Evolutionary conservation across 176 grass and related monocot genomes (phyloP), one percentile per base, ranked within the genome.

Genomic region (Oryza nivara): DNA sequence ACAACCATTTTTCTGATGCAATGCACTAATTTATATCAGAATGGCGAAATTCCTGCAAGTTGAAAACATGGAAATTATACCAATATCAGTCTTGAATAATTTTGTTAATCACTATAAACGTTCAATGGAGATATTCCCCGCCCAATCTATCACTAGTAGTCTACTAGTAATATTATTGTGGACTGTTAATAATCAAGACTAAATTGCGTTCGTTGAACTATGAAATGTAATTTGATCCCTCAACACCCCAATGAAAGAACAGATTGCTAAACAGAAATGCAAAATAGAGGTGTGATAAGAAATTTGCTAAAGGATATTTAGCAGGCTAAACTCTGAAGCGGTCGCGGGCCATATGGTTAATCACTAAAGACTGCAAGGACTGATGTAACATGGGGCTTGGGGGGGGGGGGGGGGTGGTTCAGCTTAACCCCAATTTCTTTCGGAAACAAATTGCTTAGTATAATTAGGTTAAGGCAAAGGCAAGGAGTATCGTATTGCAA

Each of bases 1-100:
- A 86, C 85, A 35, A 89, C 88, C 91, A 99, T 96, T 80, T 85
- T 63, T 13, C 35, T 0, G 26, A 65, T 49, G 26, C 20, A 76
- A 68, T 61, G 74, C 32, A 44, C 70, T 66, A 83, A 61, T 51
- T 49, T 49, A 15, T 20, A 72, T 41, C 13, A 68, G 47, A 28
- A 23, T 9, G 22, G 22, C 1, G 45, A 30, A 65, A 70, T 66
- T 70, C 76, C 89, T 87, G 76, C 75, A 91, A 38, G 32, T 69
- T 16, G 5, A 51, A 80, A 60, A 54, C 16, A 66, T 56, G 6
- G 13, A 80, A 54, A 87, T 48, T 45, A 56, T 35, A 35, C 75
- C 82, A 56, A 26, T 12, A 70, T 34, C 23, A 80, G 25, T 70
- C 61, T 44, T 32, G 11, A 76, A 15, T 17, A n/a, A 0, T 54